These are phyloP conservation scores for Phaffomyces thermotolerans DNA, from an alignment of 805 yeast species.

Conservation along the genomic window DNA sequence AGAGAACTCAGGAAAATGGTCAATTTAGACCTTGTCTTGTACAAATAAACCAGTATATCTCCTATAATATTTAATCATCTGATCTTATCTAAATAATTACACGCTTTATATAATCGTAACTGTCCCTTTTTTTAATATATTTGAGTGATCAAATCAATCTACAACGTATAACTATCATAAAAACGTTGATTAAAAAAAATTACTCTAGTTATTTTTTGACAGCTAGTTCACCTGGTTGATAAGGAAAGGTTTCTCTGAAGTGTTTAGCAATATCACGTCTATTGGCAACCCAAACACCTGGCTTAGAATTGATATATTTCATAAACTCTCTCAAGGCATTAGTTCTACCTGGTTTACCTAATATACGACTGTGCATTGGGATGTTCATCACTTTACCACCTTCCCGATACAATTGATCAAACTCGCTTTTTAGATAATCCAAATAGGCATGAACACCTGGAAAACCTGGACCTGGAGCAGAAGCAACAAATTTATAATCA, in stretches of 20 bases:
- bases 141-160: background rate
- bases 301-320: slow-evolving; percentile 2
- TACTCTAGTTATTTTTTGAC: background rate
- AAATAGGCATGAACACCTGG: slow-evolving; percentile 4
- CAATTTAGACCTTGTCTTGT: background rate
- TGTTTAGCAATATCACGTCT: slow-evolving; percentile 4
- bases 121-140: no score
- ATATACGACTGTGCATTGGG: slow-evolving; percentile 3
- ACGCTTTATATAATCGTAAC: no score
- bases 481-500: slow-evolving; percentile 3
- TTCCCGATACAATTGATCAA: slow-evolving; percentile 4
- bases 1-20: no score
- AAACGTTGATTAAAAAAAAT: background rate
- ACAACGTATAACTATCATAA: no score
- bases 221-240: slow-evolving; percentile 1
- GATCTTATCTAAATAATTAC: no score
- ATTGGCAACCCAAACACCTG: slow-evolving; percentile 5
- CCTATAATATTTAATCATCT: no score
- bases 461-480: slow-evolving; percentile 2
- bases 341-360: slow-evolving; percentile 4
- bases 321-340: slow-evolving; percentile 3
- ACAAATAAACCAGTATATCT: background rate
- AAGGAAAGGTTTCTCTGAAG: slow-evolving; percentile 1
- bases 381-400: slow-evolving; percentile 5
- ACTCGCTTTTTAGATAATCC: slow-evolving; percentile 1